Evolutionary conservation across 306 rosid genomes (phyloP), one percentile per base, ranked within the genome.

Genomic region (Acacia acuminata): DNA sequence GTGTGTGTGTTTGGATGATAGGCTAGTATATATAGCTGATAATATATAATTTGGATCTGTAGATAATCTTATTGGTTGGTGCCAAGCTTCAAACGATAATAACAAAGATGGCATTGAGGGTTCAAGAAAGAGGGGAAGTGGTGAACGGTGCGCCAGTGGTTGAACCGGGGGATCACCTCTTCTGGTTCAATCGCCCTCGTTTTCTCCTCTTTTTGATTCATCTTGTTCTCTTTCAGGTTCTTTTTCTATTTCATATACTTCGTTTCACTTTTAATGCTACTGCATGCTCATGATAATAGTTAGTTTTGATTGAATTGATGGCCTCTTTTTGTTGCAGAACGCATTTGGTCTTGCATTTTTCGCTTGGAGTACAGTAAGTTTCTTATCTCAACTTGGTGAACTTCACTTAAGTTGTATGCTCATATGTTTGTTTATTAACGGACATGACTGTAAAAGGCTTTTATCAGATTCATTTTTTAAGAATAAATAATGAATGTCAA

Each of bases 11-110:
- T n/a, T 7, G 51, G 45, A 25, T 20, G 32, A 42, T 0, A 43
- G 34, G 8, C 8, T 51, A 20, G 16, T 40, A 19, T 3, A 11
- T 68, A 38, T 19, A 6, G 20, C n/a, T 71, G 13, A 71, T 10
- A 19, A 40, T 19, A 19, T 55, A 20, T 8, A 55, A 30, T 78
- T 27, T 66, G 63, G 80, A 71, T 83, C 22, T 53, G 38, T 80
- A 95, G 98, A 84, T 89, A 89, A 86, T 93, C 65, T 84, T 95
- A 15, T 8, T 89, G 78, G 97, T 95, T 65, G 97, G 98, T 51
- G 77, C 93, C 3, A 90, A 95, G 83, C 88, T 95, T 20, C 97
- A 85, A 80, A 87, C 84, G 87, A 90, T 89, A 53, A 95, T 95
- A 78, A 88, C 97, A 79, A 71, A 80, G 78, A 88, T 95, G 97